Percentiles rank a stretch among this genome's conserved stretches.
Conservation (phyloP, 2,329 filamentous ascomycete species). For the Parasarocladium wereldwijsianum region DNA sequence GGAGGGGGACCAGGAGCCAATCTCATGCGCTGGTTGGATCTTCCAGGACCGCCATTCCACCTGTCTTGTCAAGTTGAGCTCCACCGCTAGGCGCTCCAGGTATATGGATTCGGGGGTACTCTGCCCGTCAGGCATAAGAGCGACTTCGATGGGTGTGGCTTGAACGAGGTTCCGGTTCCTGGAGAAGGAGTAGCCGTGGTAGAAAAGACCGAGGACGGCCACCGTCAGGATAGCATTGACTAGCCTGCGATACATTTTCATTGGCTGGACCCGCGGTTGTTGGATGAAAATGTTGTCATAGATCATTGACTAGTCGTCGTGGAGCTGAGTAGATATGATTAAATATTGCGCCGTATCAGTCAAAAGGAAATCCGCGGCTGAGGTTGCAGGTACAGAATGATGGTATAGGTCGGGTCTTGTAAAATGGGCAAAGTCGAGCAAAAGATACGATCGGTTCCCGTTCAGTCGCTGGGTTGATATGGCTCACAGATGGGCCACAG, state of each 20-base stretch:
- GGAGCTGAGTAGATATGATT: too few relatives aligned
- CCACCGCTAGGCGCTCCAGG: slow-evolving; percentile 13
- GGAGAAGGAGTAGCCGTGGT: slow-evolving; percentile 6
- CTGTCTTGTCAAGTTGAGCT: slow-evolving; percentile 15
- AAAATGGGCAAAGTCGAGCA: too few relatives aligned
- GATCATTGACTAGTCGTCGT: too few relatives aligned
- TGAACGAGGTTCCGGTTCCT: slow-evolving; percentile 2
- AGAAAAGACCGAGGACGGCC: slow-evolving; percentile 7
- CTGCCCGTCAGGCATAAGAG: slow-evolving; percentile 6
- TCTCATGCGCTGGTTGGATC: slow-evolving; percentile 15
- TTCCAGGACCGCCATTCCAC: slow-evolving; percentile 20
- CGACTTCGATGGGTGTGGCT: slow-evolving; percentile 4
- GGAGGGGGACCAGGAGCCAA: slow-evolving; percentile 12
- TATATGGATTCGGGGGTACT: slow-evolving; percentile 18
- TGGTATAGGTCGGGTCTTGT: too few relatives aligned
- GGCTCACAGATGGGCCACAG: too few relatives aligned
- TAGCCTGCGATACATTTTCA: slow-evolving; percentile 1
- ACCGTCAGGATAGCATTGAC: slow-evolving; percentile 7
- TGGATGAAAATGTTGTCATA: too few relatives aligned
- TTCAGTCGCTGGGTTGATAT: too few relatives aligned
- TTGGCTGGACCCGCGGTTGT: too few relatives aligned
- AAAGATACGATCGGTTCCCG: too few relatives aligned
- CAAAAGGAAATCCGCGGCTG: too few relatives aligned
- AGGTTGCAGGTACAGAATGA: too few relatives aligned
- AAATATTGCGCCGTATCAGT: too few relatives aligned